Percentiles rank a stretch among this genome's conserved stretches.
phyloP scores from a whole-genome alignment of 208 protist genomes.

The Naegleria fowleri region DNA sequence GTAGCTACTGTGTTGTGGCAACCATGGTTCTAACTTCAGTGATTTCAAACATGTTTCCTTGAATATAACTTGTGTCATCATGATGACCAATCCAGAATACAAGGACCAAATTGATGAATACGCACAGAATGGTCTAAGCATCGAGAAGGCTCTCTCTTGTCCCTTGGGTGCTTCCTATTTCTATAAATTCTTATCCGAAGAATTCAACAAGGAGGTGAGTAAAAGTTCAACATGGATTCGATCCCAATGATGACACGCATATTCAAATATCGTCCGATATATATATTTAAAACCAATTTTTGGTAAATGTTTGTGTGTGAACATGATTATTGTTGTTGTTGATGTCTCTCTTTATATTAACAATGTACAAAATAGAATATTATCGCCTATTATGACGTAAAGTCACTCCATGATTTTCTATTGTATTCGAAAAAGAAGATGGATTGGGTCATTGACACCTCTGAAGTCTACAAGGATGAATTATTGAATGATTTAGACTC shows the following conservation, averaged over 20 bases:
- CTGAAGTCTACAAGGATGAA: background rate
- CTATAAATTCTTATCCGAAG: background rate
- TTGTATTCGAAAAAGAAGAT: background rate
- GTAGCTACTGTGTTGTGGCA: no score
- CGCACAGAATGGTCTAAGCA: background rate
- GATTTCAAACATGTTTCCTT: no score
- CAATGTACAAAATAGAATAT: background rate
- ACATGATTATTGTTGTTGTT: no score
- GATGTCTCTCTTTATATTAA: no score
- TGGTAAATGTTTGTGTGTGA: no score
- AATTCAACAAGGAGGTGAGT: constrained; percentile 3
- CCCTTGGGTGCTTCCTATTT: background rate
- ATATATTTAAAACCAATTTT: no score
- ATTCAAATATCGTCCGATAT: no score
- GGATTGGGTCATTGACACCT: background rate
- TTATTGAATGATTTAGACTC: no score
- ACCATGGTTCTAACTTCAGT: no score
- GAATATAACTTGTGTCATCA: no score
- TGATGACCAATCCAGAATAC: background rate
- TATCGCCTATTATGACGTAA: background rate
- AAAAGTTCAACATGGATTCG: no score
- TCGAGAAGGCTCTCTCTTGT: background rate
- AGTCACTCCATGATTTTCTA: background rate
- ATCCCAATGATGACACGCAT: no score
- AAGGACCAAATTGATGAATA: background rate